Base-by-base conservation (phyloP, 1,139 yeast species). In the Pneumocystis jirovecii region DNA sequence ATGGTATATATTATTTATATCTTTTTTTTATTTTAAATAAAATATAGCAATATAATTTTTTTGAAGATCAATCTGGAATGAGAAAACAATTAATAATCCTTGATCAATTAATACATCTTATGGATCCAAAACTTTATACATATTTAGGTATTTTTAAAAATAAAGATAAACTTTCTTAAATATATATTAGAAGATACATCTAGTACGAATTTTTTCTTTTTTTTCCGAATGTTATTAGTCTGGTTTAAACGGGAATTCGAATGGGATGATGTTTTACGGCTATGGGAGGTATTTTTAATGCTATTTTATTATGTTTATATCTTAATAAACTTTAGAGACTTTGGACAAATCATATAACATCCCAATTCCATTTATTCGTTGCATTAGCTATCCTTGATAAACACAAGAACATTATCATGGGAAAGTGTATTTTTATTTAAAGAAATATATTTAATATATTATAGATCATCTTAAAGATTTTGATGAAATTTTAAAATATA, bases 181-280 rank as follows among this genome's bases (percentile, higher is more conserved):
- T 25, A 50, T 50, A 50, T 50, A 19, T 25, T 10, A 50, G 57
- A 50, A 25, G 25, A 25, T 12, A 12, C 57, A 25, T 50, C 57
- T 15, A 50, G 57, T 50, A 50, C 57, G 40, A 93, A 93, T 73
- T 80, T 95, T 68, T 93, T 93, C 74, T 93, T 93, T 80, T 90
- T 91, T 72, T 93, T 95, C 79, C 79, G 98, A 68, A 91, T 93
- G 97, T 77, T 93, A 21, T 78, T 93, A 61, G 97, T 93, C 2
- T 90, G 97, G 96, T 95, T 83, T 74, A 93, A 95, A 74, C 83
- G 99, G 64, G 99, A 93, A 73, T 86, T 95, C 69, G 82, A 81
- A 57, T 89, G 95, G 83, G 83, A 83, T 65, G 90, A 89, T 68
- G 89, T 89, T 1, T 77, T 87, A 71, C 78, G 83, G 40, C 79